A percentile compares a stretch with the other conserved stretches of the same genome.
These are phyloP conservation scores for Rutidosis leptorrhynchoides DNA, from an alignment of 129 eudicot species.

Conservation along the genomic window DNA sequence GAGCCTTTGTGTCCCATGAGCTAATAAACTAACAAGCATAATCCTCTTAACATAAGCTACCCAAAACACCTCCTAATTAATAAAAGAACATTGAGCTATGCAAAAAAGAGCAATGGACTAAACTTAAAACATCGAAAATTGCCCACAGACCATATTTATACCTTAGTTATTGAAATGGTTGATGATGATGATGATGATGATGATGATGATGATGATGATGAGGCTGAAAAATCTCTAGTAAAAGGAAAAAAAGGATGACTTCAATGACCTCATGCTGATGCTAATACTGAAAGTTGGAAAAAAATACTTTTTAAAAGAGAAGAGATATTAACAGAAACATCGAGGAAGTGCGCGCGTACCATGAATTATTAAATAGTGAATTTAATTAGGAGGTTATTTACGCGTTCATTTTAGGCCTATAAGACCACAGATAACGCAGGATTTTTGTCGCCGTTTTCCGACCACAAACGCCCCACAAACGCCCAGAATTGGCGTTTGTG, in stretches of 20 bases:
- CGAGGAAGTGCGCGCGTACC: background rate
- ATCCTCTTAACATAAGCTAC: background rate
- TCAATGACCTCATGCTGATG: background rate
- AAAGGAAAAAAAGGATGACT: background rate
- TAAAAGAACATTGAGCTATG: too few species aligned
- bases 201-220: background rate
- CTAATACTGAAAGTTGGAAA: background rate
- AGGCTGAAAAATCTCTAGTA: background rate
- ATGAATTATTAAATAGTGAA: background rate
- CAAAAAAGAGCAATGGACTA: background rate
- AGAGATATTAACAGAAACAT: background rate
- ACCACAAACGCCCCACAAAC: too few species aligned
- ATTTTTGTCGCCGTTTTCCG: too few species aligned
- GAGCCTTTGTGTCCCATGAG: too few species aligned
- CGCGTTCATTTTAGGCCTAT: constrained; percentile 10
- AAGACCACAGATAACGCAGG: too few species aligned
- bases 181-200: too few species aligned
- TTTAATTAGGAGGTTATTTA: background rate
- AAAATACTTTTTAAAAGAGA: background rate
- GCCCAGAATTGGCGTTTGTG: too few species aligned
- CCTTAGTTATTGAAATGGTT: too few species aligned
- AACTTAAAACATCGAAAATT: too few species aligned
- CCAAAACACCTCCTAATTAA: too few species aligned
- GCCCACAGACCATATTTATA: too few species aligned
- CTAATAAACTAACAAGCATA: too few species aligned